Evolutionary conservation across 1,139 yeast species (phyloP).

Genomic region (Zygoascus sp.): DNA sequence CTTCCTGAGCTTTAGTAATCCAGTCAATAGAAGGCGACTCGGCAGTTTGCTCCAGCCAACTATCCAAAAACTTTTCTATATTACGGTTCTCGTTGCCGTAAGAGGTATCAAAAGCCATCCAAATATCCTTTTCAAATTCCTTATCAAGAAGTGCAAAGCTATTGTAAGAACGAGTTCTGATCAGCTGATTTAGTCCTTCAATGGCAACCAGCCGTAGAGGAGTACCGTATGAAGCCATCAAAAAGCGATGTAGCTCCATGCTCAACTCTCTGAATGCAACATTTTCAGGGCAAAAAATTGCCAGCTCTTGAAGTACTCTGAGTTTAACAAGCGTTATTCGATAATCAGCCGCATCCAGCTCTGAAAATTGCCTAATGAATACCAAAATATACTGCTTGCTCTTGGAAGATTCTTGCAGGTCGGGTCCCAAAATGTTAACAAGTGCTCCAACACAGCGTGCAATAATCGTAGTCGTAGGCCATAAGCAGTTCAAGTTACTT

Average conservation of each 20-base stretch:
- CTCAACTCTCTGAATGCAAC: constrained; percentile 29
- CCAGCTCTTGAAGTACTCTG: constrained; percentile 29
- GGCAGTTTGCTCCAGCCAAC: constrained; percentile 38
- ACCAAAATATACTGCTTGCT: constrained; percentile 23
- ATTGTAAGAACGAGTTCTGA: constrained; percentile 31
- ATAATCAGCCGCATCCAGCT: constrained; percentile 26
- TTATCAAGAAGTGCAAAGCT: constrained; percentile 30
- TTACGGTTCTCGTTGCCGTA: constrained; percentile 19
- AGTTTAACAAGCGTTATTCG: constrained; percentile 31
- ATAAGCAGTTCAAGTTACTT: constrained; percentile 45
- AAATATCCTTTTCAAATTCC: constrained; percentile 33
- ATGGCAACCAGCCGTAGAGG: constrained; percentile 34
- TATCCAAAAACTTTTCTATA: constrained; percentile 30
- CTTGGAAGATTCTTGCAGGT: constrained; percentile 35
- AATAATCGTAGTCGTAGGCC: constrained; percentile 39
- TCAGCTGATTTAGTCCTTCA: constrained; percentile 36
- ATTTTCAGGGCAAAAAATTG: constrained; percentile 31
- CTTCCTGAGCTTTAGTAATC: constrained; percentile 36
- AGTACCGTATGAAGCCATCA: constrained; percentile 19
- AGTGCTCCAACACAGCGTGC: constrained; percentile 42
- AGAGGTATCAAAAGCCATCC: constrained; percentile 36
- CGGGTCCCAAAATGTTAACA: constrained; percentile 50
- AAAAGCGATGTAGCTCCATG: constrained; percentile 28
- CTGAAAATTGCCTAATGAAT: constrained; percentile 30
- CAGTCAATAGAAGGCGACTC: constrained; percentile 33